Percentiles rank a stretch among this genome's conserved stretches.
These are phyloP conservation scores for Calocybe gangraenosa DNA, from an alignment of 768 basidiomycete genomes.

Conservation along the genomic window DNA sequence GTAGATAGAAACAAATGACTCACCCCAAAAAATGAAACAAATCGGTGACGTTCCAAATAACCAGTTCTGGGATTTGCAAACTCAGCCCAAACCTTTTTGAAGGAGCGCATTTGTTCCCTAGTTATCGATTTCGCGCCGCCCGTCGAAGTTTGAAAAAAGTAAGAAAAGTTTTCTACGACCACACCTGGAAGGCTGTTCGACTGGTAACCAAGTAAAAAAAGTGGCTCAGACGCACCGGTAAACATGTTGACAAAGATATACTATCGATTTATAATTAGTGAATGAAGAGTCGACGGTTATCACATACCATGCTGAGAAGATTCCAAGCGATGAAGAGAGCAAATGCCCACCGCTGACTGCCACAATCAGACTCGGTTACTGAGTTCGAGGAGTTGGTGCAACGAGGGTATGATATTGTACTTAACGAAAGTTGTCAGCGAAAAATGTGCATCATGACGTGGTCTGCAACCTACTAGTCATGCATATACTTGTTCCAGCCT, in stretches of 20 bases:
- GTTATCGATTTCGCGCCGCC: constrained; percentile 79
- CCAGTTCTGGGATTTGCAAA: constrained; percentile 79
- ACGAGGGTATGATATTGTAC: constrained; percentile 71
- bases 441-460: neutral
- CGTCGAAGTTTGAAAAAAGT: constrained; percentile 85
- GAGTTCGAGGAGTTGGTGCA: constrained; percentile 57
- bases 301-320: constrained; percentile 82
- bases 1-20: constrained; percentile 25
- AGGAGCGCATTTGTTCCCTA: constrained; percentile 87
- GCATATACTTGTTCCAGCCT: constrained; percentile 98
- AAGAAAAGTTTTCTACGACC: constrained; percentile 93
- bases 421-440: constrained; percentile 26
- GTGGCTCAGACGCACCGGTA: constrained; percentile 52
- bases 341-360: constrained; percentile 79
- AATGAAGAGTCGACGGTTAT: neutral
- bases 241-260: constrained; percentile 97
- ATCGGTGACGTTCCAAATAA: constrained; percentile 62
- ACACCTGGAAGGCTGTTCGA: constrained; percentile 54
- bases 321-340: constrained; percentile 94
- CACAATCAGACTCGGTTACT: constrained; percentile 77
- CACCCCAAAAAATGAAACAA: constrained; percentile 81
- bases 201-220: neutral
- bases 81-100: constrained; percentile 92
- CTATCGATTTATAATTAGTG: constrained; percentile 32
- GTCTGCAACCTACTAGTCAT: constrained; percentile 72